Percentiles rank a stretch among this genome's conserved stretches.
Evolutionary conservation across 768 basidiomycete genomes (phyloP).

Genomic region (Leccinum boreale): DNA sequence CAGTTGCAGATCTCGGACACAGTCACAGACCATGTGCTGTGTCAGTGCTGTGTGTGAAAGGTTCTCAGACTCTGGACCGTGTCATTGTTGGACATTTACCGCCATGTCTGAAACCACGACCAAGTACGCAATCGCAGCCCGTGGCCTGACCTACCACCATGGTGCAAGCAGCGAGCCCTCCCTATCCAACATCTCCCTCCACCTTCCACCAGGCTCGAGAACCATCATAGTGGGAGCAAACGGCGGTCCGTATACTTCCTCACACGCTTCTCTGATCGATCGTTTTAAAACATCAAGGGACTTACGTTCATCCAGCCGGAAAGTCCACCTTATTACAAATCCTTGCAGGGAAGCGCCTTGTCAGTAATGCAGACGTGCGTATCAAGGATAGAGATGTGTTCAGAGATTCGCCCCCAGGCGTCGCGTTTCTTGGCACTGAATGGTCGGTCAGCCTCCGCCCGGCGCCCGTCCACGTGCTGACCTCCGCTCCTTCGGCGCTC

Average conservation of each 20-base stretch:
- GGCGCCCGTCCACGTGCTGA: background rate
- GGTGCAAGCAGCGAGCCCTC: slow-evolving; percentile 42
- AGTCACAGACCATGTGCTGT: background rate
- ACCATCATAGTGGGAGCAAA: slow-evolving; percentile 91
- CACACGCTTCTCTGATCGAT: background rate
- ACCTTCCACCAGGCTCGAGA: slow-evolving; percentile 71
- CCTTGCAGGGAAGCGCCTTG: slow-evolving; percentile 85
- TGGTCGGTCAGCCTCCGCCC: slow-evolving; percentile 51
- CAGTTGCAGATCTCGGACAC: background rate
- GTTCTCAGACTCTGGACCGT: background rate
- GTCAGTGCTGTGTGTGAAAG: background rate
- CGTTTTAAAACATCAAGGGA: background rate
- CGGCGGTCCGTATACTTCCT: slow-evolving; percentile 58
- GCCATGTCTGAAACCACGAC: slow-evolving; percentile 1
- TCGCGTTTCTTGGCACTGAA: slow-evolving; percentile 91
- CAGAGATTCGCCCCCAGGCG: slow-evolving; percentile 74
- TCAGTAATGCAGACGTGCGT: slow-evolving; percentile 58
- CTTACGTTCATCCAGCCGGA: slow-evolving; percentile 51
- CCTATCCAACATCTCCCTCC: slow-evolving; percentile 61
- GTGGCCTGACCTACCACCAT: slow-evolving; percentile 59
- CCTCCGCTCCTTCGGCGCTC: background rate
- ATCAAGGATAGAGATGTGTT: slow-evolving; percentile 88
- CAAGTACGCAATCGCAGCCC: slow-evolving; percentile 34
- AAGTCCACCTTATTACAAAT: slow-evolving; percentile 97
- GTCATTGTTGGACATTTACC: background rate